Evolutionary conservation across 2,329 filamentous ascomycete genomes (phyloP), one percentile per base, ranked within the genome.

Genomic region (Whalleya microplaca): DNA sequence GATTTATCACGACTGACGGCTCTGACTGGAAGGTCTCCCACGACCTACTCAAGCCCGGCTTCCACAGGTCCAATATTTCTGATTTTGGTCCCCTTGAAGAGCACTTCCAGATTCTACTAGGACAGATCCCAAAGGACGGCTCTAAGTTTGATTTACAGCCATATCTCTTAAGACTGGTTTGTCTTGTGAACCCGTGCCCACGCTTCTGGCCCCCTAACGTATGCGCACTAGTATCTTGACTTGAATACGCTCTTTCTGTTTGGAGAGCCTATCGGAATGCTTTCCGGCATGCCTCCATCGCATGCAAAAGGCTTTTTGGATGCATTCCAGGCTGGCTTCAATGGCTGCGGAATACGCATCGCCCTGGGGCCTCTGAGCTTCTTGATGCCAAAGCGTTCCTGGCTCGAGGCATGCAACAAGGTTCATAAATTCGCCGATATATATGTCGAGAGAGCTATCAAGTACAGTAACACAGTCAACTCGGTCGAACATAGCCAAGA

Each of bases 21-120:
- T 47, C 47, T 41, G 58, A 59, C 61, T 65, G 58, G 61, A 65
- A 63, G 58, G 20, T 60, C 55, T 65, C 63, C 45, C 58, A 65
- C 58, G 63, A 63, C 48, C 56, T 65, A 48, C 63, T 63, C 53
- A 65, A 65, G 54, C 63, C 63, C 43, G 55, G 62, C 58, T 63
- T 64, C 54, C 62, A 63, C 49, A 61, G 47, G 57, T 63, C 62
- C 41, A 56, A 63, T 49, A 64, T 63, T 51, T 60, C 62, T 32
- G 56, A 63, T 57, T 63, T 62, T 32, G 58, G 52, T 52, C 54
- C 54, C 41, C 60, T 63, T 55, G 62, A 64, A 61, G 58, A 64
- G 51, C 62, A 59, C 53, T 56, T 64, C 42, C 55, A 53, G 43
- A 54, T 61, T 43, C 53, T 61, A 21, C 57, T 63, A 47, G 49